Base-by-base conservation (phyloP, 78 protist genomes). In the Protostelium mycophagum region DNA sequence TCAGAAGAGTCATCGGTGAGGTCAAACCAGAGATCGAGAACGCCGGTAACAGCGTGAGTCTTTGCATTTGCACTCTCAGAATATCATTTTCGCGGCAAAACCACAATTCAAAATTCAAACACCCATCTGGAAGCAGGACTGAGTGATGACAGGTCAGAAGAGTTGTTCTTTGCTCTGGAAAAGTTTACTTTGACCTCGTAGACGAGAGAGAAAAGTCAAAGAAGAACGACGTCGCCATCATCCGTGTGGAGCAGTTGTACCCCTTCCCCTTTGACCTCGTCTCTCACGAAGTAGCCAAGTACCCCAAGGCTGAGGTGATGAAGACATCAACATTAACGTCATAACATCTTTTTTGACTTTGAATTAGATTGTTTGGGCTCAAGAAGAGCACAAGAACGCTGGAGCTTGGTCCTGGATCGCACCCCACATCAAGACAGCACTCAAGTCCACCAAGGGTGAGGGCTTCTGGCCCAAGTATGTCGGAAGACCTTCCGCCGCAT, bases 201-300 rank as follows among this genome's bases (percentile, higher is more conserved):
- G 87, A 51, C 38, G 86, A 94, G 38, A 91, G 98, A 37, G 95
- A 90, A 31, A 63, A 87, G 34, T 23, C 38, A 35, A 88, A 88
- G 83, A 34, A 90, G 34, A 38, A 85, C 86, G 97, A 97, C 36
- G 94, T 95, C 25, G 99, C 99, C 63, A 84, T 98, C 38, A 90
- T 94, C 36, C 91, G 98, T 34, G 90, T 97, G 5, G 98, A 97
- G 92, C 99, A 98, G 96, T 38, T 98, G 84, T 88, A 96, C 84
- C 99, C 99, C 88, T 98, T 98, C 97, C 99, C 99, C 90, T 94
- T 93, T 92, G 97, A 94, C 88, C 91, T 87, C 63, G 95, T 98
- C 23, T 83, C 1, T 1, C 90, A 90, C 37, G 94, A 93, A 87
- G 36, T 85, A 9, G 0, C 36, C 25, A 84, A 28, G 85, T 95